Conservation (phyloP, 2,329 filamentous ascomycete species). For the Trichoderma brevicompactum region DNA sequence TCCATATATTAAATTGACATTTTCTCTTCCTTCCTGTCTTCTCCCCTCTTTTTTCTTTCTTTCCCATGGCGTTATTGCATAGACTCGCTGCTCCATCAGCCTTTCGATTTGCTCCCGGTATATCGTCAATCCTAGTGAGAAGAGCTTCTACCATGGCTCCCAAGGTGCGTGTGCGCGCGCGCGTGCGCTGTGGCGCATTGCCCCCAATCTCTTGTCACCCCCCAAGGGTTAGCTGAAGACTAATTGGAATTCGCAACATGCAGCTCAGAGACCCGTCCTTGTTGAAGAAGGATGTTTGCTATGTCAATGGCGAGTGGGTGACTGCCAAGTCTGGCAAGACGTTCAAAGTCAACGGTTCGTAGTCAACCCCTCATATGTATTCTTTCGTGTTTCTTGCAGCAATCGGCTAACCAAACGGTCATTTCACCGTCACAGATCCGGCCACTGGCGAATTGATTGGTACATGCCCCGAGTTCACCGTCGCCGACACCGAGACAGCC, state of each 20-base stretch:
- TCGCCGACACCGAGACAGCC: conserved; percentile 76
- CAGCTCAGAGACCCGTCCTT: conserved; percentile 80
- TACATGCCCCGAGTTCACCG: conserved; percentile 81
- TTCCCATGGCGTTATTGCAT: conserved; percentile 42
- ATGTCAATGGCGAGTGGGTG: conserved; percentile 93
- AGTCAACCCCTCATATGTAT: not conserved
- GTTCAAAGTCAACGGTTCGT: conserved; percentile 77
- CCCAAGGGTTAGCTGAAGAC: not conserved
- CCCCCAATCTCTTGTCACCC: not conserved
- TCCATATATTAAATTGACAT: not conserved
- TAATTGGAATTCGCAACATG: not conserved
- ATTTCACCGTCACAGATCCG: conserved; percentile 63
- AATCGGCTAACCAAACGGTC: not conserved
- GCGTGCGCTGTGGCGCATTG: not conserved
- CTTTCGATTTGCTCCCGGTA: conserved; percentile 39
- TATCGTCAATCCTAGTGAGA: conserved; percentile 40
- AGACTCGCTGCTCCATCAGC: conserved; percentile 39
- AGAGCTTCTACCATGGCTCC: conserved; percentile 55
- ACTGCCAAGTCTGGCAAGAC: conserved; percentile 84
- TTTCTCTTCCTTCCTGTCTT: not conserved
- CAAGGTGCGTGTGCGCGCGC: conserved; percentile 41
- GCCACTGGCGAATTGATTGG: conserved; percentile 81
- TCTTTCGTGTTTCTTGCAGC: not conserved
- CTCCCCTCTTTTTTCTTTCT: not conserved
- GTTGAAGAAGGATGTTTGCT: conserved; percentile 79